Base-by-base conservation (phyloP, 1,284 basidiomycete species). In the Malassezia nana region DNA sequence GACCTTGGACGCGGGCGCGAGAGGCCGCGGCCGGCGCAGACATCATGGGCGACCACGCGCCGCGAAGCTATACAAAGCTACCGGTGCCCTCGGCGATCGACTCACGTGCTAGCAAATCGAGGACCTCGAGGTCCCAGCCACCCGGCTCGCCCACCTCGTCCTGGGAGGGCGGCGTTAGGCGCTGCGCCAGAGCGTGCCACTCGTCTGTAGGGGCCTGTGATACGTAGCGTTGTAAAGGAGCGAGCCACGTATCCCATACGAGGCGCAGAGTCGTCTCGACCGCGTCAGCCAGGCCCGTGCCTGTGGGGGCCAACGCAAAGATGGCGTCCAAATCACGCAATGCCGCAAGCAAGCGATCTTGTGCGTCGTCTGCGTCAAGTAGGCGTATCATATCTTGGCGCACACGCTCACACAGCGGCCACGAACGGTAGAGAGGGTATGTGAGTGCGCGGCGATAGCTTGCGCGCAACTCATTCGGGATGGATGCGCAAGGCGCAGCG, bases 361-460 rank as follows among this genome's bases (percentile, higher is more conserved):
- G 31, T 1, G 32, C 41, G n/a, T 50, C 40, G 1, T 10, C 6
- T 13, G 26, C 5, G 6, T 40, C 18, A 2, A 58, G 39, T 1
- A 50, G 46, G 20, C 8, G 15, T n/a, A 40, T 16, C 15, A 48
- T 38, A 22, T 60, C 50, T 1, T 31, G 25, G 6, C 52, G 46
- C n/a, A 57, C 40, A 4, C 32, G 38, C 15, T 49, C 56, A 33
- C 55, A 57, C 13, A 57, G 35, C 6, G 51, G 51, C 43, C 46
- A 47, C 4, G 48, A 50, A 13, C 58, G 55, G 31, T 60, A 53
- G 24, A 60, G 42, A 3, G 58, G 58, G 20, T 50, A 55, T 7
- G 50, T 55, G 16, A 60, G 40, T 1, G 55, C 51, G 2, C 58
- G 55, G 10, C 58, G 55, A 35, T 47, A 60, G 15, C 28, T 48